A percentile compares a stretch with the other conserved stretches of the same genome.
Evolutionary conservation across 257 asterid genomes (phyloP).

Genomic region (Orobanche coerulescens): DNA sequence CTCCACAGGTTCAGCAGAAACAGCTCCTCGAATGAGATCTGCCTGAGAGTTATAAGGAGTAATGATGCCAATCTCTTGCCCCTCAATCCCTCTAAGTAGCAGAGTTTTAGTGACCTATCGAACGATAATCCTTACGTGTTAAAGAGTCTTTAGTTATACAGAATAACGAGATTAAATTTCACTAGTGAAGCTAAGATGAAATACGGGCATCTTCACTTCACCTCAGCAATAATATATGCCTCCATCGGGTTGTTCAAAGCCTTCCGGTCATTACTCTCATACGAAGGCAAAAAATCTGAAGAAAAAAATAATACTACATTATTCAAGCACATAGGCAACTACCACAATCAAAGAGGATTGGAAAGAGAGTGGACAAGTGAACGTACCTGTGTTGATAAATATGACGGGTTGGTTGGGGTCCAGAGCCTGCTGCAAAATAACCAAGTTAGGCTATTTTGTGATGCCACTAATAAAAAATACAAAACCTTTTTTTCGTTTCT

Average conservation of each 20-base stretch:
- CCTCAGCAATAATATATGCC: slow-evolving; percentile 74
- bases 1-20: slow-evolving; percentile 66
- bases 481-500: too few relatives aligned
- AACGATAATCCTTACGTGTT: slow-evolving; percentile 7
- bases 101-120: slow-evolving; percentile 46
- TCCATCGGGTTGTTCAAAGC: slow-evolving; percentile 70
- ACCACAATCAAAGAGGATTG: slow-evolving; percentile 13
- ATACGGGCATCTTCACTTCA: slow-evolving; percentile 32
- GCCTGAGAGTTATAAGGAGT: slow-evolving; percentile 93
- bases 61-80: slow-evolving; percentile 73
- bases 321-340: slow-evolving; percentile 10
- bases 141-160: not conserved
- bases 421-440: slow-evolving; percentile 49
- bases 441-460: slow-evolving; percentile 17
- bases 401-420: slow-evolving; percentile 66
- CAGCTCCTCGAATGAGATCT: slow-evolving; percentile 54
- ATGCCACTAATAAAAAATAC: not conserved
- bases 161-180: not conserved
- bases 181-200: slow-evolving; percentile 5
- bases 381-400: slow-evolving; percentile 82
- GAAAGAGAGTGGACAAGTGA: slow-evolving; percentile 14
- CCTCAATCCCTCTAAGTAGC: slow-evolving; percentile 57
- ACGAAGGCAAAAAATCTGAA: slow-evolving; percentile 71
- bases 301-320: slow-evolving; percentile 11
- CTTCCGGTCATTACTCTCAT: slow-evolving; percentile 56